Evolutionary conservation across 2,329 filamentous ascomycete species (phyloP).

Genomic region (Bipolaris victoriae): DNA sequence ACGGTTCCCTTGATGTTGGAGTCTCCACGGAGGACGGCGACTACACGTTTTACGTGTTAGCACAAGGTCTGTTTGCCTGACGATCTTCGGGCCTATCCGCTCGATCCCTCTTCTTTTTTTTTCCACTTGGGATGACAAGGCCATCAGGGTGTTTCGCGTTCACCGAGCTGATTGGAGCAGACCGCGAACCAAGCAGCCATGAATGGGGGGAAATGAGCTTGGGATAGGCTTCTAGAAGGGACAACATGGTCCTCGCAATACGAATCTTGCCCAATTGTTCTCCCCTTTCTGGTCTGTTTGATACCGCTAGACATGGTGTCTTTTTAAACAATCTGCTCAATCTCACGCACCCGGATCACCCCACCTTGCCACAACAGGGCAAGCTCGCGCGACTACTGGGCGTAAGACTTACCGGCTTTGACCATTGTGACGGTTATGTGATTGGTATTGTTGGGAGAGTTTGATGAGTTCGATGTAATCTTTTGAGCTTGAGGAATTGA

Average conservation of each 20-base stretch:
- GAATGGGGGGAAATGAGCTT: not conserved
- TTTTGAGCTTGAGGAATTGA: constrained; percentile 10
- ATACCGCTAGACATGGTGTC: constrained; percentile 16
- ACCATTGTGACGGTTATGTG: constrained; percentile 81
- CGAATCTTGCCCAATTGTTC: constrained; percentile 26
- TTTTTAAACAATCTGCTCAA: constrained; percentile 64
- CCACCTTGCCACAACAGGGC: constrained; percentile 41
- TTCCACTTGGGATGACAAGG: not conserved
- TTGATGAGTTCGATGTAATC: constrained; percentile 12
- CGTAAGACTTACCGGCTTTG: constrained; percentile 82
- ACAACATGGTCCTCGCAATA: constrained; percentile 35
- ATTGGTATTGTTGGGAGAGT: constrained; percentile 19
- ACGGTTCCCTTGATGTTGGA: constrained; percentile 93
- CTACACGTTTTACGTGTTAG: constrained; percentile 55
- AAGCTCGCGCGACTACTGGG: constrained; percentile 22
- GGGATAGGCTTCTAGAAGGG: constrained; percentile 12
- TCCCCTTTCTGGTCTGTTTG: constrained; percentile 7
- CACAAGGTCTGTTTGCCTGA: not conserved
- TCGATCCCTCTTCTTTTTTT: not conserved
- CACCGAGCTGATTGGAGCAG: constrained; percentile 34
- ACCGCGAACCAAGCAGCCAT: constrained; percentile 7
- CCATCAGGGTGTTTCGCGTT: constrained; percentile 40
- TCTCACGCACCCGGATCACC: constrained; percentile 55
- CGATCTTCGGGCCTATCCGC: not conserved
- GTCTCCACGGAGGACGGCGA: constrained; percentile 97